phyloP scores from a whole-genome alignment of 257 asterid species.

The Cruciata laevipes region DNA sequence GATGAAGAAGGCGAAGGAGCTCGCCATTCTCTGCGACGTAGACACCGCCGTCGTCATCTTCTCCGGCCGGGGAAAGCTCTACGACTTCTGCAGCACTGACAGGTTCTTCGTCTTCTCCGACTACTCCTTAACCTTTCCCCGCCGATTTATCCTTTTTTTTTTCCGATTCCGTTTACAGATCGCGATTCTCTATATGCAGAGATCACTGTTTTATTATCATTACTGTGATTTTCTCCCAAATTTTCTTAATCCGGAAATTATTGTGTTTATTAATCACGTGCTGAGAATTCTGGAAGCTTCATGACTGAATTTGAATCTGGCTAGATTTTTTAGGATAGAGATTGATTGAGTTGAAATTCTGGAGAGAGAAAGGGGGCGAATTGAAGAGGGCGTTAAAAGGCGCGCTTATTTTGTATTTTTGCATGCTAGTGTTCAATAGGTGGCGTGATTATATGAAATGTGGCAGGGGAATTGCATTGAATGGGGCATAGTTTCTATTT shows the following conservation, averaged over 20 bases:
- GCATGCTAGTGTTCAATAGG: not conserved
- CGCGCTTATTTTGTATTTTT: conserved; percentile 1
- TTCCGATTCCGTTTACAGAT: not conserved
- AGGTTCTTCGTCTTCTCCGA: conserved; percentile 27
- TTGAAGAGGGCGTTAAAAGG: not conserved
- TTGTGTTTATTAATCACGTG: not conserved
- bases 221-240: not conserved
- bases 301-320: not conserved
- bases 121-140: too few species aligned
- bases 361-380: not conserved
- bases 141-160: not conserved
- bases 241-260: not conserved
- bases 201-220: not conserved
- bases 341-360: not conserved
- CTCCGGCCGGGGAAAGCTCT: conserved; percentile 49
- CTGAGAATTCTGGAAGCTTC: not conserved
- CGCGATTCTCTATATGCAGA: not conserved
- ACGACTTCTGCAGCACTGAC: conserved; percentile 38
- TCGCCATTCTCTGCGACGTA: conserved; percentile 48
- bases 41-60: conserved; percentile 39
- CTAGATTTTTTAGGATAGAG: not conserved
- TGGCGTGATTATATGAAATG: not conserved
- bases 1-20: conserved; percentile 45
- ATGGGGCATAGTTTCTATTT: conserved; percentile 1
- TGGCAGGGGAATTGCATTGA: not conserved